phyloP scores from a whole-genome alignment of 2,329 filamentous ascomycete species.

The Albophoma yamanashiensis region DNA sequence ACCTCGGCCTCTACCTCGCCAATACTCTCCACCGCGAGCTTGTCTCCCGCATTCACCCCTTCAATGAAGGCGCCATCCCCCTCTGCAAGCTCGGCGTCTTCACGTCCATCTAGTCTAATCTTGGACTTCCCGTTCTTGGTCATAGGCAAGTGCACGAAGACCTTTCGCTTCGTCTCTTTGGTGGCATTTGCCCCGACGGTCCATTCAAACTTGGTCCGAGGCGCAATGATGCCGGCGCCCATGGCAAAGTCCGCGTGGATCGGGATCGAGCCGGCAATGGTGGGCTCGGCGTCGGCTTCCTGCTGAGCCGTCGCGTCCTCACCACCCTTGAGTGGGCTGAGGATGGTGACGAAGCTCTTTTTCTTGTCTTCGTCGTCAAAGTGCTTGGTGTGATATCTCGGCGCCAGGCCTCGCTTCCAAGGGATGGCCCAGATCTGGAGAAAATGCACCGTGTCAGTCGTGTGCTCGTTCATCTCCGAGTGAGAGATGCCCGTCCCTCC shows the following conservation, averaged over 20 bases:
- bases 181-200: conserved; percentile 51
- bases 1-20: conserved; percentile 60
- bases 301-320: conserved; percentile 47
- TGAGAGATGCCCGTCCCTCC: conserved; percentile 76
- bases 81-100: conserved; percentile 55
- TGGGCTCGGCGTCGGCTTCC: conserved; percentile 53
- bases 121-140: conserved; percentile 64
- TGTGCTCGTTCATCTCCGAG: conserved; percentile 71
- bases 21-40: conserved; percentile 53
- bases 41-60: conserved; percentile 51
- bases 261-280: conserved; percentile 58
- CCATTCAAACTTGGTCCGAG: conserved; percentile 58
- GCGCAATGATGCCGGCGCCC: conserved; percentile 63
- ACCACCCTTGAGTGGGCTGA: conserved; percentile 64
- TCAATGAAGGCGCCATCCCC: conserved; percentile 76
- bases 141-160: conserved; percentile 76
- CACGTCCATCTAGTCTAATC: conserved; percentile 55
- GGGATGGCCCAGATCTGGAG: conserved; percentile 83
- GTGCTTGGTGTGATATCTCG: conserved; percentile 64
- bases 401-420: conserved; percentile 60
- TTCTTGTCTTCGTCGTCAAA: conserved; percentile 66
- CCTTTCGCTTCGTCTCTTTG: conserved; percentile 49
- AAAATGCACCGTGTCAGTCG: conserved; percentile 64
- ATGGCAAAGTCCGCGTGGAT: conserved; percentile 80
- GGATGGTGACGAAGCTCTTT: conserved; percentile 59